A percentile compares a stretch with the other conserved stretches of the same genome.
These are phyloP conservation scores for Lodderomyces parapsilosis DNA, from an alignment of 1,139 yeast species.

Conservation along the genomic window DNA sequence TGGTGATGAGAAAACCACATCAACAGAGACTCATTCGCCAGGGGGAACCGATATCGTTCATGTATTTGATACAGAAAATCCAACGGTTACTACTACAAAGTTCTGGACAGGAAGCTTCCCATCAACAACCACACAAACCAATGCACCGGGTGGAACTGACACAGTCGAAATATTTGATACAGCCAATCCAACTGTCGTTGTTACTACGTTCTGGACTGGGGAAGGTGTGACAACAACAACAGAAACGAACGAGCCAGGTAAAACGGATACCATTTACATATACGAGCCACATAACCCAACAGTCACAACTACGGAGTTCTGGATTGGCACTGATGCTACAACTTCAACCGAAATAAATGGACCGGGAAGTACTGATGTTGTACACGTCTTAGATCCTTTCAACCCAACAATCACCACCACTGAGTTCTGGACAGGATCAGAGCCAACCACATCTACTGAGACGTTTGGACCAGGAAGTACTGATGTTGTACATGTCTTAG, in stretches of 20 bases:
- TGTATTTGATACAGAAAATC: constrained; percentile 18
- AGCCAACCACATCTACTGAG: constrained; percentile 9
- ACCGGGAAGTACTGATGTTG: constrained; percentile 17
- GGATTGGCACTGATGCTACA: constrained; percentile 14
- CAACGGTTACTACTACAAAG: constrained; percentile 8
- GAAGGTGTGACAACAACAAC: constrained; percentile 10
- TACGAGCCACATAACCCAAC: constrained; percentile 9
- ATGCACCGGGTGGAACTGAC: constrained; percentile 13
- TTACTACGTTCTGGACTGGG: constrained; percentile 14
- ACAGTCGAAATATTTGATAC: constrained; percentile 18
- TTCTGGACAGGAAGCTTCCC: neutral
- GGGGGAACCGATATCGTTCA: constrained; percentile 19
- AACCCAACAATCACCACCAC: constrained; percentile 9
- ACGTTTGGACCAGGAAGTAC: constrained; percentile 6
- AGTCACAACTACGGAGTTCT: constrained; percentile 6
- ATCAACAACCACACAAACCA: constrained; percentile 9
- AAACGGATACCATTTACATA: neutral
- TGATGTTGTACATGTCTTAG: neutral
- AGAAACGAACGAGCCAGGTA: constrained; percentile 7
- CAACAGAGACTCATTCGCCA: constrained; percentile 8
- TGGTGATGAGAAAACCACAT: constrained; percentile 12
- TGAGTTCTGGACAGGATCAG: constrained; percentile 14
- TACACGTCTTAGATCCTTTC: constrained; percentile 20
- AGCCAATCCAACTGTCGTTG: constrained; percentile 9
- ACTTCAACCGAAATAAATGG: constrained; percentile 8